These are phyloP conservation scores for Neurospora crassa DNA, from an alignment of 2,329 filamentous ascomycete species.

Conservation along the genomic window DNA sequence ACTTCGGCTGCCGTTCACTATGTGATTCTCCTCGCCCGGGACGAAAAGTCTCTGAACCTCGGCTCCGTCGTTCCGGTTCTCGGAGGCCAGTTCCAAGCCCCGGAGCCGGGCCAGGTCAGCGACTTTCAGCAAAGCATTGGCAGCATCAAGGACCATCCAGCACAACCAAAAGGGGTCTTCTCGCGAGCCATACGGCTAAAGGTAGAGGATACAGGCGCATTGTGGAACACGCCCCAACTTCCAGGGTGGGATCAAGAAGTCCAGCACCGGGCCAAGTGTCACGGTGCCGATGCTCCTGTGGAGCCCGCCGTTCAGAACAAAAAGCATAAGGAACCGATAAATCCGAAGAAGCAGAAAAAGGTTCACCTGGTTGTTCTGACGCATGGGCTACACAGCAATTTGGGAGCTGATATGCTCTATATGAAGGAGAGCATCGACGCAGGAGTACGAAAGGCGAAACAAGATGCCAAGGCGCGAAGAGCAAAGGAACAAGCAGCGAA, in stretches of 20 bases:
- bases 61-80: constrained; percentile 39
- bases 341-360: constrained; percentile 53
- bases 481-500: constrained; percentile 35
- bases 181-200: constrained; percentile 69
- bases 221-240: constrained; percentile 89
- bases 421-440: constrained; percentile 95
- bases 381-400: constrained; percentile 90
- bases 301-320: constrained; percentile 6
- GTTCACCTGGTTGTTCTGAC: constrained; percentile 88
- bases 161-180: constrained; percentile 67
- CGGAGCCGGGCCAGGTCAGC: constrained; percentile 59
- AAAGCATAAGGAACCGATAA: constrained; percentile 14
- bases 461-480: constrained; percentile 55
- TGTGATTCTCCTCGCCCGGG: constrained; percentile 76
- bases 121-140: constrained; percentile 64
- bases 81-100: constrained; percentile 38
- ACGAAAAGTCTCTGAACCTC: constrained; percentile 71
- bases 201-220: constrained; percentile 76
- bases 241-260: constrained; percentile 48
- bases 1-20: constrained; percentile 78
- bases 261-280: constrained; percentile 14
- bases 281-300: constrained; percentile 8
- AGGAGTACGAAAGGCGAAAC: constrained; percentile 62
- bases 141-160: constrained; percentile 40
- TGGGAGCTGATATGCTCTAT: constrained; percentile 93